Conservation (phyloP, 192 early-diverging fungal genomes). For the Backusella morwellensis region DNA sequence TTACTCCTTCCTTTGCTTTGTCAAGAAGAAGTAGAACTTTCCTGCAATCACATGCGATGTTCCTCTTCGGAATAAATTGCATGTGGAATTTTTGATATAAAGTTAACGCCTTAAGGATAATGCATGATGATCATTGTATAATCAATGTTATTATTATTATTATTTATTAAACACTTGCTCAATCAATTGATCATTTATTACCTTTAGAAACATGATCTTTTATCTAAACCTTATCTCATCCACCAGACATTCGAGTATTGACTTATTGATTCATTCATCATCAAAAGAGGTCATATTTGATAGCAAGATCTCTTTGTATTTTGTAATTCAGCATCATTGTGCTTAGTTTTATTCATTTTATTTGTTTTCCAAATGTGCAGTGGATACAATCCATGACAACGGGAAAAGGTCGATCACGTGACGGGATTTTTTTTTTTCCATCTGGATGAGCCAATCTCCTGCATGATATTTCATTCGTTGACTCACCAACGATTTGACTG, state of each 20-base stretch:
- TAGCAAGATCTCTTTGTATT: no score
- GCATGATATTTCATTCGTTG: not conserved
- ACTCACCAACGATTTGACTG: not conserved
- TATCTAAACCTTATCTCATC: not conserved
- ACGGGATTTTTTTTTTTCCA: not conserved
- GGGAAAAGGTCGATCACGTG: not conserved
- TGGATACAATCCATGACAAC: no score
- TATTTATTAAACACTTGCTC: no score
- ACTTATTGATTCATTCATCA: no score
- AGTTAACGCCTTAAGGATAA: not conserved
- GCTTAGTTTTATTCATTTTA: no score
- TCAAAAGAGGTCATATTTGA: no score
- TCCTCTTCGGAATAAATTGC: conserved; percentile 1
- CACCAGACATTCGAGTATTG: no score
- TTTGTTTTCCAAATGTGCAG: no score
- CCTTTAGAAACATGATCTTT: not conserved
- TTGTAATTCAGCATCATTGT: no score
- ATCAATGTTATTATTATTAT: no score
- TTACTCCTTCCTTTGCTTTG: not conserved
- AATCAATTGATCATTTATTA: no score
- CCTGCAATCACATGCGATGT: not conserved
- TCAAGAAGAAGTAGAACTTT: not conserved
- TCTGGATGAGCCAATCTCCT: not conserved
- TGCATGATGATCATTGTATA: no score
- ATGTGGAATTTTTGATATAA: not conserved